phyloP scores from a whole-genome alignment of 1,284 basidiomycete genomes.

The Hymenochaete sp. region DNA sequence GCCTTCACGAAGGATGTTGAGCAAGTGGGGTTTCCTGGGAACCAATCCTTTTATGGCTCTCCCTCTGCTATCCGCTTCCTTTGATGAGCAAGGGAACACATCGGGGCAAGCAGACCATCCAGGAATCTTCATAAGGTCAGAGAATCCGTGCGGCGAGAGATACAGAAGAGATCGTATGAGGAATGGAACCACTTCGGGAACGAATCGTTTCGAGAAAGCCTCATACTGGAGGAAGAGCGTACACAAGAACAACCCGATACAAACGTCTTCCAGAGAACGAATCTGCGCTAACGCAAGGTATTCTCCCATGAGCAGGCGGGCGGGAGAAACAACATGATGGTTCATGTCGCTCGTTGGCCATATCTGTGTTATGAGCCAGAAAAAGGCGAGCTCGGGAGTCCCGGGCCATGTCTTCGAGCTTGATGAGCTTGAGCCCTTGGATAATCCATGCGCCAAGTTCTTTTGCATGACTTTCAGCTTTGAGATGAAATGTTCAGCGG shows the following conservation, averaged over 20 bases:
- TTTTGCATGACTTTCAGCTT: conserved; percentile 92
- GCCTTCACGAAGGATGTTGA: conserved; percentile 30
- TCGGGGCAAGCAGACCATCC: conserved; percentile 70
- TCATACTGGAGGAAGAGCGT: conserved; percentile 83
- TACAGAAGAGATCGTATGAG: conserved; percentile 63
- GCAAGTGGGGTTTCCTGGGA: conserved; percentile 41
- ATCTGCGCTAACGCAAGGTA: conserved; percentile 85
- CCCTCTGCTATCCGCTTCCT: conserved; percentile 31
- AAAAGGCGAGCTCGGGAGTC: conserved; percentile 71
- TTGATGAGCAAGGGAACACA: conserved; percentile 42
- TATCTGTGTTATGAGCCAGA: conserved; percentile 72
- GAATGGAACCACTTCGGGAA: conserved; percentile 89
- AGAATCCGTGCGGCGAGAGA: conserved; percentile 58
- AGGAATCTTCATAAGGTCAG: conserved; percentile 41
- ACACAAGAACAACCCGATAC: conserved; percentile 84
- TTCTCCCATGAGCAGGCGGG: conserved; percentile 82
- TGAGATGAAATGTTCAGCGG: conserved; percentile 71
- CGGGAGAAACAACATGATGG: conserved; percentile 83
- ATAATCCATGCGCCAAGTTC: conserved; percentile 82
- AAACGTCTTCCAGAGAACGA: conserved; percentile 65
- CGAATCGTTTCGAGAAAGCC: conserved; percentile 72
- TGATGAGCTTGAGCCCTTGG: conserved; percentile 55
- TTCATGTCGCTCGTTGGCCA: conserved; percentile 96
- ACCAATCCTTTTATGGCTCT: conserved; percentile 35
- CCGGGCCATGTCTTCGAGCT: conserved; percentile 85